Conservation (phyloP, 2,329 filamentous ascomycete species). For the Aspergillus awamori region DNA sequence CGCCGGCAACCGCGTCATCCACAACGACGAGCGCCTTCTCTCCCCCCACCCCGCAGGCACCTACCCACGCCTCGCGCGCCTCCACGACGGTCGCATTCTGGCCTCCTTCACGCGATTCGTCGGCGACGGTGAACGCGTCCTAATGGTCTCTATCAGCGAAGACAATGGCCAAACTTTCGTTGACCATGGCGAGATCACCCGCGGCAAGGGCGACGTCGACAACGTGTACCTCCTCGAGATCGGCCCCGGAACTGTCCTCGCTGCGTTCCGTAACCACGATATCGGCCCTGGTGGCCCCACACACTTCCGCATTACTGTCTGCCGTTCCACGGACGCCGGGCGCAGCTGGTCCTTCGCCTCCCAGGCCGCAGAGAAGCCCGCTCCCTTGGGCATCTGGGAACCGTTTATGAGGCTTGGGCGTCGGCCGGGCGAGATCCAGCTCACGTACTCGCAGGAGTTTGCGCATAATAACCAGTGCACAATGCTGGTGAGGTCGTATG, state of each 20-base stretch:
- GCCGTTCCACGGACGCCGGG: slow-evolving; percentile 50
- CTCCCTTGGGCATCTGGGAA: slow-evolving; percentile 51
- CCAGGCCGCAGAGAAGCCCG: slow-evolving; percentile 48
- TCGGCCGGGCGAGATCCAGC: slow-evolving; percentile 43
- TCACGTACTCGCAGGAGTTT: slow-evolving; percentile 53
- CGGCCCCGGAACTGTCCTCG: slow-evolving; percentile 41
- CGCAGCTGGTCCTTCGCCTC: slow-evolving; percentile 48
- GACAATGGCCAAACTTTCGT: slow-evolving; percentile 49
- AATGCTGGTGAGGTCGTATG: slow-evolving; percentile 50
- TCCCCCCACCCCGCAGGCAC: slow-evolving; percentile 46
- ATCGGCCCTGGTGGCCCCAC: slow-evolving; percentile 39
- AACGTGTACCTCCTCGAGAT: slow-evolving; percentile 53
- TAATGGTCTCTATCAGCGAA: slow-evolving; percentile 49
- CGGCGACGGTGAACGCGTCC: slow-evolving; percentile 39
- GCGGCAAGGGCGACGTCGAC: slow-evolving; percentile 50
- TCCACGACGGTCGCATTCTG: slow-evolving; percentile 51
- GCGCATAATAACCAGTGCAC: slow-evolving; percentile 53
- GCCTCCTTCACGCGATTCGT: slow-evolving; percentile 50
- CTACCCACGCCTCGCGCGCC: slow-evolving; percentile 52
- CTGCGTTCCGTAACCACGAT: slow-evolving; percentile 55
- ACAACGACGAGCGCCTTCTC: slow-evolving; percentile 39
- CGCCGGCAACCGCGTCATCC: slow-evolving; percentile 29
- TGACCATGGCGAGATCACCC: slow-evolving; percentile 49
- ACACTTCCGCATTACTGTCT: slow-evolving; percentile 56
- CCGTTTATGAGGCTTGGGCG: slow-evolving; percentile 51